These are phyloP conservation scores for Beauveria pseudobassiana DNA, from an alignment of 2,329 filamentous ascomycete species.

Conservation along the genomic window DNA sequence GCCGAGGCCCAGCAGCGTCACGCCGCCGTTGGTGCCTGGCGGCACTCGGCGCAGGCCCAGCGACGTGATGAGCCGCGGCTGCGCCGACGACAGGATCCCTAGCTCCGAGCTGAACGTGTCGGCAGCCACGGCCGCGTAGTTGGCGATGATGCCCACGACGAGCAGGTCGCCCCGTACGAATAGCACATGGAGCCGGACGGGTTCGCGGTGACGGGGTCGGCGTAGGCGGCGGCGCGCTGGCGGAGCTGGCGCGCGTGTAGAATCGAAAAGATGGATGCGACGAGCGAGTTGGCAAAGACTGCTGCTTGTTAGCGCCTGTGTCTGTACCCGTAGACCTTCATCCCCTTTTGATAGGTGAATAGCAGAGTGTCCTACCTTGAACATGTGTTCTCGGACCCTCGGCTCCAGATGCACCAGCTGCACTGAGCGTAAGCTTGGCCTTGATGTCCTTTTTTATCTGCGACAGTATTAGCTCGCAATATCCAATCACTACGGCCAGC, in stretches of 20 bases:
- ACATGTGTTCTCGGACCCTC: conserved; percentile 78
- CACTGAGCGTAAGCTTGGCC: conserved; percentile 68
- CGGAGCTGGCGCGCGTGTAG: conserved; percentile 54
- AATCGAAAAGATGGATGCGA: conserved; percentile 59
- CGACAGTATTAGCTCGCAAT: conserved; percentile 14
- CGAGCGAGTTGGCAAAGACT: conserved; percentile 80
- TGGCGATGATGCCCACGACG: conserved; percentile 60
- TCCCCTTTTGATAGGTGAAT: background rate
- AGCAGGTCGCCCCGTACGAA: conserved; percentile 56
- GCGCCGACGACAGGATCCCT: conserved; percentile 71
- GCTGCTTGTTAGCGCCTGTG: background rate
- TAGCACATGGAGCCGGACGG: conserved; percentile 44
- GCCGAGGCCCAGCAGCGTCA: conserved; percentile 65
- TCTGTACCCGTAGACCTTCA: background rate
- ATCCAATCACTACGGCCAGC: background rate
- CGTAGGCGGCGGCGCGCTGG: conserved; percentile 35
- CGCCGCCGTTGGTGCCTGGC: conserved; percentile 87
- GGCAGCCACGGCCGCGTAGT: conserved; percentile 86
- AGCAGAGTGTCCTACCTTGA: conserved; percentile 48
- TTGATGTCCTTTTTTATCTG: conserved; percentile 86
- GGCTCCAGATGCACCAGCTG: conserved; percentile 64
- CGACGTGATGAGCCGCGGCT: conserved; percentile 81
- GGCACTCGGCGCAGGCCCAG: conserved; percentile 70
- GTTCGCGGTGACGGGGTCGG: conserved; percentile 23
- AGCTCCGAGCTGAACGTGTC: conserved; percentile 96